Evolutionary conservation across 371 early-diverging fungal species (phyloP).

Genomic region (Rhizomucor miehei): DNA sequence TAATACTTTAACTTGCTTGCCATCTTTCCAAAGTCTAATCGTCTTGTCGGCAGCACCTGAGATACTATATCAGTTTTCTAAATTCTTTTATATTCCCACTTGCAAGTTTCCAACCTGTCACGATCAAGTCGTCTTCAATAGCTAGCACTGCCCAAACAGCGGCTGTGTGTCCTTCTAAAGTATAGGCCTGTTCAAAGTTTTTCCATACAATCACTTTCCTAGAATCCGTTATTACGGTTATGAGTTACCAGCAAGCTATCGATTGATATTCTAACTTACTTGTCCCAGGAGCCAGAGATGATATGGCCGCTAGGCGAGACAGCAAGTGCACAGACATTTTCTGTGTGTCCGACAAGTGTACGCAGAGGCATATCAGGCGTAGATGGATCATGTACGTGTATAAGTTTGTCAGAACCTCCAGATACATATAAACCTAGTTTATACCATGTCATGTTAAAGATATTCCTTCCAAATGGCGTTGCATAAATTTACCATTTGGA

Average conservation of each 20-base stretch:
- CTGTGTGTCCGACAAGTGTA: constrained; percentile 81
- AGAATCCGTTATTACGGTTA: no score
- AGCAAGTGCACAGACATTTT: constrained; percentile 82
- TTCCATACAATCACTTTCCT: constrained; percentile 74
- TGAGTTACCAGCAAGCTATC: background rate
- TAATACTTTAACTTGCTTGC: constrained; percentile 63
- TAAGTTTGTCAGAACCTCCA: constrained; percentile 82
- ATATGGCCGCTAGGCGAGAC: constrained; percentile 64
- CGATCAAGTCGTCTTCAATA: constrained; percentile 62
- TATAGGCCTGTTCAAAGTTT: constrained; percentile 62
- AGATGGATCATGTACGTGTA: constrained; percentile 75
- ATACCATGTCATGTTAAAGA: background rate
- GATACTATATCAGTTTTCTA: background rate
- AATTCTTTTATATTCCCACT: background rate
- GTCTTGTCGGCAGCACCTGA: constrained; percentile 92
- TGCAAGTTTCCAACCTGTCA: constrained; percentile 67
- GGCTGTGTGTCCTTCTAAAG: constrained; percentile 78
- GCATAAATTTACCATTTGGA: constrained; percentile 58
- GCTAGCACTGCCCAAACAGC: constrained; percentile 93
- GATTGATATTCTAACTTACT: constrained; percentile 47
- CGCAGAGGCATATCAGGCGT: constrained; percentile 57
- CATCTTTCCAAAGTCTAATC: constrained; percentile 85
- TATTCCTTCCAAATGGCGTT: background rate
- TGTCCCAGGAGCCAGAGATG: constrained; percentile 97
- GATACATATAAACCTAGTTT: constrained; percentile 76